Base-by-base conservation (phyloP, 768 basidiomycete genomes). In the Boletus huronensis region DNA sequence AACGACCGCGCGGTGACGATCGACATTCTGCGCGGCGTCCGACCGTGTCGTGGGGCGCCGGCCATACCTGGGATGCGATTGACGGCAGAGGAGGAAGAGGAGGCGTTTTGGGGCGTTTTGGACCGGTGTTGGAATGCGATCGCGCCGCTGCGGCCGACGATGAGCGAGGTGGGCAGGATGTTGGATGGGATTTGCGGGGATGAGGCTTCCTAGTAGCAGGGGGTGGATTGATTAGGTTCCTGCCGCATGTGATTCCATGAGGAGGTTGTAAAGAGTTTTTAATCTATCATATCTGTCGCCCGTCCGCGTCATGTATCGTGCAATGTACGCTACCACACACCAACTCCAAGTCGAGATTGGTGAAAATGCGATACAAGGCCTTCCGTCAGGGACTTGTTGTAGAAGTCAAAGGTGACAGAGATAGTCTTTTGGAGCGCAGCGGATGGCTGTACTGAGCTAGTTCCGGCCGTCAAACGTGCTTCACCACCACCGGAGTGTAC, bases 1-100 rank as follows among this genome's bases (percentile, higher is more conserved):
- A 83, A 82, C 46, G 82, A 84, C 53, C 76, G 79, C 36, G 76
- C 81, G 34, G 81, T 84, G 47, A 79, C 75, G 14, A 69, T 82
- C 5, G 82, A 83, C 45, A 79, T 84, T 35, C 54, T 83, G 31
- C 72, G 80, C 6, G 80, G 81, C 2, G 72, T 80, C 19, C 74
- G 72, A 42, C 82, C 82, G 0, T 74, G 74, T 14, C 67, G 72
- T 26, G 74, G 72, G 3, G 59, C 68, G 2, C 60, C 61, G 31
- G 46, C 60, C 13, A 52, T 64, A 7, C 57, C 55, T 3, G 59
- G 59, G 43, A 58, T 66, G 56, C 38, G 31, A 2, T 42, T 65
- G 31, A 53, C 55, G 6, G 51, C 36, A 40, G 7, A 52, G 28
- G 54, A 73, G 14, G 67, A 70, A 8, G 67, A 71, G 41, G 68